Evolutionary conservation across 371 early-diverging fungal genomes (phyloP).

Genomic region (Actinomucor elegans): DNA sequence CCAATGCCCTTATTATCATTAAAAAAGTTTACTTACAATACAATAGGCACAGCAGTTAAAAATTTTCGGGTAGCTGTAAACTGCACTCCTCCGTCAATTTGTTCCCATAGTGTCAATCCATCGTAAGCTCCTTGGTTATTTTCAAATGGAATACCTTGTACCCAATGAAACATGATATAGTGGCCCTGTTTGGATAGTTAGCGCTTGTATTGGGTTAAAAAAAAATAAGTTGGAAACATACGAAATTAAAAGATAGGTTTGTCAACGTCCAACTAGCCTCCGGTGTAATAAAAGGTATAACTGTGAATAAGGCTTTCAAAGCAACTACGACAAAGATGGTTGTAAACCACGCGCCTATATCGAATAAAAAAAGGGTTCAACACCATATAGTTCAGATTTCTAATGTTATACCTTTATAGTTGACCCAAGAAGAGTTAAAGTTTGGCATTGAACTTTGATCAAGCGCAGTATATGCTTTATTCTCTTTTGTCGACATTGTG

Average conservation of each 20-base stretch:
- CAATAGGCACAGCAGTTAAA: slow-evolving; percentile 86
- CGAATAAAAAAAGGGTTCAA: not conserved
- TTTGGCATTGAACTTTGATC: slow-evolving; percentile 69
- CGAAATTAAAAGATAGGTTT: slow-evolving; percentile 86
- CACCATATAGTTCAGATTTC: not conserved
- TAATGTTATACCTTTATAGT: slow-evolving; percentile 57
- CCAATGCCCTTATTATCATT: not conserved
- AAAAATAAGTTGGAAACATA: slow-evolving; percentile 48
- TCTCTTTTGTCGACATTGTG: slow-evolving; percentile 14
- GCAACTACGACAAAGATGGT: slow-evolving; percentile 76
- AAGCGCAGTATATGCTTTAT: slow-evolving; percentile 35
- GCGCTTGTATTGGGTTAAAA: not conserved
- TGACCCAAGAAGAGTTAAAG: slow-evolving; percentile 72
- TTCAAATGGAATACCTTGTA: slow-evolving; percentile 93
- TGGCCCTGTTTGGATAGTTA: slow-evolving; percentile 61
- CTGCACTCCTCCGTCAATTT: slow-evolving; percentile 93
- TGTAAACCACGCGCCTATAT: slow-evolving; percentile 88
- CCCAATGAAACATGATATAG: slow-evolving; percentile 94
- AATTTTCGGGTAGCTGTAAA: slow-evolving; percentile 96
- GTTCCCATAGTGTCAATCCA: slow-evolving; percentile 95
- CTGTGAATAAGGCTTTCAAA: slow-evolving; percentile 81
- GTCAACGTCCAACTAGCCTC: slow-evolving; percentile 97
- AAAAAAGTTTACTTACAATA: slow-evolving; percentile 80
- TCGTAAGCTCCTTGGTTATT: slow-evolving; percentile 91
- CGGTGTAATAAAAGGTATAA: slow-evolving; percentile 86